Percentiles rank a stretch among this genome's conserved stretches.
phyloP scores from a whole-genome alignment of 2,329 filamentous ascomycete species.

The Paecilomyces sp. region DNA sequence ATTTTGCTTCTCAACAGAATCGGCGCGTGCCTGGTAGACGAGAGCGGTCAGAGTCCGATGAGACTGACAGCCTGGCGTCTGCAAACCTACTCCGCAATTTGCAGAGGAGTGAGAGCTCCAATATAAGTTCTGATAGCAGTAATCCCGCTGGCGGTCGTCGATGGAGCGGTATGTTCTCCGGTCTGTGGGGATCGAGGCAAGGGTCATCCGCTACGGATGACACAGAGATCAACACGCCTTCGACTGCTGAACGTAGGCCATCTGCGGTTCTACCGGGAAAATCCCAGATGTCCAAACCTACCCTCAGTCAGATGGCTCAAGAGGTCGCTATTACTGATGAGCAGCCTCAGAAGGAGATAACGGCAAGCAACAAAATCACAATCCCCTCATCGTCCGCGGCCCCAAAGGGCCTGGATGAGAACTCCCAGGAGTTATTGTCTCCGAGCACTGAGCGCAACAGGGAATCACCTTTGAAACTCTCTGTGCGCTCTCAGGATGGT shows the following conservation, averaged over 20 bases:
- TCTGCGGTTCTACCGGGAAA: conserved; percentile 16
- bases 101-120: conserved; percentile 46
- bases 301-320: conserved; percentile 2
- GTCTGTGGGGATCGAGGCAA: conserved; percentile 47
- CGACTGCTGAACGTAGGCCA: conserved; percentile 20
- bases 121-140: conserved; percentile 37
- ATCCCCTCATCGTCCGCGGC: conserved; percentile 21
- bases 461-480: conserved; percentile 45
- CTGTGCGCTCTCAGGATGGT: conserved; percentile 51
- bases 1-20: conserved; percentile 42
- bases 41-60: conserved; percentile 17
- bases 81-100: conserved; percentile 49
- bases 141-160: conserved; percentile 41
- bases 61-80: conserved; percentile 43
- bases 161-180: conserved; percentile 52
- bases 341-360: conserved; percentile 10
- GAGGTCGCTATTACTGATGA: conserved; percentile 4
- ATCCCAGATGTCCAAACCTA: conserved; percentile 18
- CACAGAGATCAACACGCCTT: conserved; percentile 10
- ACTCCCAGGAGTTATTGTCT: conserved; percentile 18
- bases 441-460: conserved; percentile 23
- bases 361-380: conserved; percentile 26
- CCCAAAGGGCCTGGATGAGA: conserved; percentile 13
- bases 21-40: conserved; percentile 17
- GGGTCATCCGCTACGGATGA: conserved; percentile 39